These are phyloP conservation scores for Epithemia pelagica DNA, from an alignment of 108 stramenopile genomes.

Conservation along the genomic window DNA sequence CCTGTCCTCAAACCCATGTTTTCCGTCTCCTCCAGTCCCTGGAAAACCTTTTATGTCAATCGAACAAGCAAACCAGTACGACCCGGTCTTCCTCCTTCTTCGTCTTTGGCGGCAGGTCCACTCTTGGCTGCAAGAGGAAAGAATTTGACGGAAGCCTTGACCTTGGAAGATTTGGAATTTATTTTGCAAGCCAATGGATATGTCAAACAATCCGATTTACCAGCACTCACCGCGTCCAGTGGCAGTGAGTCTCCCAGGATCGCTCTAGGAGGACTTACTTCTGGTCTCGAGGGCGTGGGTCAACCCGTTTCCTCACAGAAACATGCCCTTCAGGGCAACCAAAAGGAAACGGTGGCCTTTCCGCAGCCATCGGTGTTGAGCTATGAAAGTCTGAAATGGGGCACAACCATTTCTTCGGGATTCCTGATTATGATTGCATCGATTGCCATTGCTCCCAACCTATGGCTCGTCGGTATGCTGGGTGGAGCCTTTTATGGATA, in stretches of 20 bases:
- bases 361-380: constrained; percentile 40
- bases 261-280: background rate
- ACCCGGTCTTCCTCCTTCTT: background rate
- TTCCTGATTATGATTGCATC: constrained; percentile 28
- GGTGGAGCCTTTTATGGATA: constrained; percentile 40
- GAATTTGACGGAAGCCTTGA: constrained; percentile 2
- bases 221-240: background rate
- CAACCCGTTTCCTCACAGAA: background rate
- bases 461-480: constrained; percentile 53
- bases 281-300: background rate
- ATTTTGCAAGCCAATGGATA: constrained; percentile 13
- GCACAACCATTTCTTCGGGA: constrained; percentile 22
- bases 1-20: background rate
- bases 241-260: background rate
- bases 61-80: background rate
- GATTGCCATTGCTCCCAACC: constrained; percentile 34
- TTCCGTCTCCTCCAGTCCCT: background rate
- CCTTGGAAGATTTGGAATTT: constrained; percentile 14
- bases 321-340: background rate
- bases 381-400: constrained; percentile 21
- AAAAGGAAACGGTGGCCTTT: constrained; percentile 31
- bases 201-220: constrained; percentile 10
- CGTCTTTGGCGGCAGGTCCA: background rate
- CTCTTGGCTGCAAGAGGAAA: background rate
- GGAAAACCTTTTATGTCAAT: background rate